A percentile compares a stretch with the other conserved stretches of the same genome.
phyloP scores from a whole-genome alignment of 495 filamentous ascomycete species.

The Penicillium lividum region DNA sequence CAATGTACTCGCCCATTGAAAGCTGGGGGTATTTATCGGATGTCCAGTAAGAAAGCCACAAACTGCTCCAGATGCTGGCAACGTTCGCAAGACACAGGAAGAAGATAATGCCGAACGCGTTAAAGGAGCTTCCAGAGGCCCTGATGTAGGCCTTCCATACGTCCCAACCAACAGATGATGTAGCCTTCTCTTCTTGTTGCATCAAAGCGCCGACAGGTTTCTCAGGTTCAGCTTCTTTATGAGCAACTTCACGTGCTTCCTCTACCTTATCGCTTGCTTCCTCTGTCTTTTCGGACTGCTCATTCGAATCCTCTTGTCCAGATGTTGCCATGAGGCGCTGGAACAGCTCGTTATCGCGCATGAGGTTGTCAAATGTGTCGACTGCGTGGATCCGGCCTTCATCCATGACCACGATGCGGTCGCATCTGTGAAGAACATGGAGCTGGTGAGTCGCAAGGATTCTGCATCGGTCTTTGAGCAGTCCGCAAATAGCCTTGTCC shows the following conservation, averaged over 20 bases:
- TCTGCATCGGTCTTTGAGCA: conserved; percentile 84
- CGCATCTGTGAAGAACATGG: conserved; percentile 86
- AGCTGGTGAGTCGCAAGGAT: conserved; percentile 94
- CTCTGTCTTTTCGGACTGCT: conserved; percentile 43
- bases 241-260: conserved; percentile 40
- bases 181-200: conserved; percentile 86
- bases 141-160: conserved; percentile 80
- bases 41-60: conserved; percentile 96
- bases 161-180: conserved; percentile 77
- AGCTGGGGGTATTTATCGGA: conserved; percentile 59
- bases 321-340: conserved; percentile 81
- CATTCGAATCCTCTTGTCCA: conserved; percentile 65
- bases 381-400: conserved; percentile 78
- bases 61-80: conserved; percentile 78
- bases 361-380: conserved; percentile 85
- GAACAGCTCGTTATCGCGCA: conserved; percentile 72
- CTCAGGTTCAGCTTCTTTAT: conserved; percentile 57
- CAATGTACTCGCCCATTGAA: conserved; percentile 73
- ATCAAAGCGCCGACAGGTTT: conserved; percentile 70
- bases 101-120: conserved; percentile 62
- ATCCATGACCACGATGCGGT: conserved; percentile 90
- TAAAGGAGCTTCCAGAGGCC: conserved; percentile 76
- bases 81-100: conserved; percentile 73
- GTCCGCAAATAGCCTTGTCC: conserved; percentile 88
- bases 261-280: conserved; percentile 45